Percentiles rank a stretch among this genome's conserved stretches.
Evolutionary conservation across 768 basidiomycete species (phyloP).

Genomic region (Strobilomyces dryophilus): DNA sequence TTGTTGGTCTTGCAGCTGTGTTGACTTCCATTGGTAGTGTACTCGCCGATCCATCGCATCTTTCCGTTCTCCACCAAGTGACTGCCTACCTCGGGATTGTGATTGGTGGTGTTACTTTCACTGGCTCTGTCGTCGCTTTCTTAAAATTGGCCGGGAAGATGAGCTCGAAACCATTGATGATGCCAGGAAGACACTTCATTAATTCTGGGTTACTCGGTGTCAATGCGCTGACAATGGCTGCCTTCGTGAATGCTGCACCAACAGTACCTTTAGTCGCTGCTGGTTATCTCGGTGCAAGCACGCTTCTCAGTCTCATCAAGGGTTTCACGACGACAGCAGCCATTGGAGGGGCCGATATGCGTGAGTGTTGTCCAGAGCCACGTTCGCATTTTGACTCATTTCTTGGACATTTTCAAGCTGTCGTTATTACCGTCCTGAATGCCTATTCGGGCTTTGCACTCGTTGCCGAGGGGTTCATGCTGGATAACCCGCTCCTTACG

Average conservation of each 20-base stretch:
- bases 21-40: conserved; percentile 84
- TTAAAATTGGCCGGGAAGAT: conserved; percentile 82
- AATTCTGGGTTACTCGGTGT: conserved; percentile 69
- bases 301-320: conserved; percentile 77
- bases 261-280: conserved; percentile 72
- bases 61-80: conserved; percentile 69
- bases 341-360: conserved; percentile 94
- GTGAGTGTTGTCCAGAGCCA: conserved; percentile 40
- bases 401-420: conserved; percentile 44
- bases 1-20: conserved; percentile 87
- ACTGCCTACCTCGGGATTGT: conserved; percentile 85
- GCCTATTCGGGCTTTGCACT: conserved; percentile 90
- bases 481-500: conserved; percentile 80
- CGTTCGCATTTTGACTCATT: conserved; percentile 2
- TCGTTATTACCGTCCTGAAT: conserved; percentile 87
- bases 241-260: conserved; percentile 68
- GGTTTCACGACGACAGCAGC: conserved; percentile 86
- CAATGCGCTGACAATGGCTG: conserved; percentile 71
- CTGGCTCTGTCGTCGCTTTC: conserved; percentile 87
- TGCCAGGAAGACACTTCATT: conserved; percentile 76
- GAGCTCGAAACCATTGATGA: conserved; percentile 64
- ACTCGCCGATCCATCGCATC: conserved; percentile 62
- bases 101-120: conserved; percentile 87
- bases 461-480: conserved; percentile 90
- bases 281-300: conserved; percentile 68